These are phyloP conservation scores for Paratinospora sagittata DNA, from an alignment of 164 flowering plant species.

Conservation along the genomic window DNA sequence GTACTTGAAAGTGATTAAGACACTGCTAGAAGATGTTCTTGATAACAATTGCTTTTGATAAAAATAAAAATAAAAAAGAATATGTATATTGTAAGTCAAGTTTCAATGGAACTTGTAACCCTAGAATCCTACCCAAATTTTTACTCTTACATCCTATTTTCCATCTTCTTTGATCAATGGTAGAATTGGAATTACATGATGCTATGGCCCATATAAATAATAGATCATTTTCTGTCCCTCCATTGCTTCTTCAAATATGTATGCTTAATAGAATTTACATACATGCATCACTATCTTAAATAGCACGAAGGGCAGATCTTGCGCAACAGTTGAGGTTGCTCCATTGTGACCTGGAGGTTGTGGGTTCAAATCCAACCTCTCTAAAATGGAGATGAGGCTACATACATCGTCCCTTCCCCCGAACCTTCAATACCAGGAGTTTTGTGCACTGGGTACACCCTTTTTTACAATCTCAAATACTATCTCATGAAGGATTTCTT, in stretches of 20 bases:
- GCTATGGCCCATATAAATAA: not conserved
- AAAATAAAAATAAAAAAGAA: too few relatives aligned
- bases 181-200: not conserved
- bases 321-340: too few relatives aligned
- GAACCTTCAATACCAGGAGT: too few relatives aligned
- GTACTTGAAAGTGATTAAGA: not conserved
- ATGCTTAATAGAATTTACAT: not conserved
- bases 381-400: too few relatives aligned
- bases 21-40: not conserved
- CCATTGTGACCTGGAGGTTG: too few relatives aligned
- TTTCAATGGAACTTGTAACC: not conserved
- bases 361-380: too few relatives aligned
- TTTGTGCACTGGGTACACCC: too few relatives aligned
- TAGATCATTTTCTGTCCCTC: not conserved
- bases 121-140: not conserved
- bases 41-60: not conserved
- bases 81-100: not conserved
- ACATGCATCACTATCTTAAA: not conserved
- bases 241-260: not conserved
- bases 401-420: too few relatives aligned
- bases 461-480: not conserved
- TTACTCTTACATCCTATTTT: not conserved
- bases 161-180: too few relatives aligned
- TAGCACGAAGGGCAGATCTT: too few relatives aligned
- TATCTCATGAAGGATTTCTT: not conserved